Evolutionary conservation across 441 rosid genomes (phyloP).

Genomic region (Pelargonium australe): DNA sequence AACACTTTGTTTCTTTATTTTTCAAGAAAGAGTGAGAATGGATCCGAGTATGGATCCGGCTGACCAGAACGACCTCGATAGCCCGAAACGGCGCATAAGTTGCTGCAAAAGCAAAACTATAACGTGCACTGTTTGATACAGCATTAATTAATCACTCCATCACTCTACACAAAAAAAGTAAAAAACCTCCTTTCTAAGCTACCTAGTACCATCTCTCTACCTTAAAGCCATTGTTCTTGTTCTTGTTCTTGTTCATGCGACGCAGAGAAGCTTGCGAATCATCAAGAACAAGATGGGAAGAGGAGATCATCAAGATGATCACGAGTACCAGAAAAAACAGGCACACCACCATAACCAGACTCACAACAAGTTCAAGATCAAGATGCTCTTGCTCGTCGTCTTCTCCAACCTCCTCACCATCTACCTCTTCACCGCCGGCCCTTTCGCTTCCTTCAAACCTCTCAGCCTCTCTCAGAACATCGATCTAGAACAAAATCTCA

Average conservation of each 20-base stretch:
- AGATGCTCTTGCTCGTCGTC: slow-evolving; percentile 27
- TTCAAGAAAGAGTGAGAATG: too few relatives aligned
- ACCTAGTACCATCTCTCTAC: too few relatives aligned
- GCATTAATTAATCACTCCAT: too few relatives aligned
- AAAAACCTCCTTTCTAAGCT: too few relatives aligned
- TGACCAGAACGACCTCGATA: neutral
- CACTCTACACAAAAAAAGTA: too few relatives aligned
- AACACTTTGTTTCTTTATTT: too few relatives aligned
- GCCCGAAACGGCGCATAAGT: neutral
- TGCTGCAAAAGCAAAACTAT: neutral
- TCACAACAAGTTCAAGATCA: slow-evolving; percentile 30
- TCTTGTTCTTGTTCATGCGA: neutral
- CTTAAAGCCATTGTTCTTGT: neutral
- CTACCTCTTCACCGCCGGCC: slow-evolving; percentile 25
- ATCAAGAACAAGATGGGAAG: slow-evolving; percentile 22
- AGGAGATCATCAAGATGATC: slow-evolving; percentile 11
- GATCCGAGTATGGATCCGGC: neutral
- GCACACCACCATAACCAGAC: slow-evolving; percentile 9
- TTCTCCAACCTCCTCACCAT: slow-evolving; percentile 41
- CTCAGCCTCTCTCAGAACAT: neutral
- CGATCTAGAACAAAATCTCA: too few relatives aligned
- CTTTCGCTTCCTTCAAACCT: slow-evolving; percentile 14
- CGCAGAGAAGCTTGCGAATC: neutral
- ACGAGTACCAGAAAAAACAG: slow-evolving; percentile 27
- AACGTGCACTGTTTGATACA: too few relatives aligned